Conservation (phyloP, 306 rosid species). For the Prinsepia uniflora region DNA sequence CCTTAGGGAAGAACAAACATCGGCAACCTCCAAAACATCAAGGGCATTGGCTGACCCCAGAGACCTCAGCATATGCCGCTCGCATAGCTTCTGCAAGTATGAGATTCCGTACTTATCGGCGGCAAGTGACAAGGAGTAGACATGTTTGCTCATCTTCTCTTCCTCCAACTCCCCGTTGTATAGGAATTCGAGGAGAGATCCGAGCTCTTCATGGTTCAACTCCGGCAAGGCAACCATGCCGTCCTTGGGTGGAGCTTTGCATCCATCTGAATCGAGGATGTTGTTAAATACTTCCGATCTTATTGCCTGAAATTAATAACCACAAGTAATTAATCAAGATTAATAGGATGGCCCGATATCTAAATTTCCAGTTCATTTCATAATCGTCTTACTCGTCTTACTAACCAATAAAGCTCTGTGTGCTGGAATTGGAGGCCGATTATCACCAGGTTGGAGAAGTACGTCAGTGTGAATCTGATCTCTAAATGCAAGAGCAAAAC, state of each 20-base stretch:
- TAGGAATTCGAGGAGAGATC: slow-evolving; percentile 60
- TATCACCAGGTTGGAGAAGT: slow-evolving; percentile 39
- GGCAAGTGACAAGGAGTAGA: slow-evolving; percentile 52
- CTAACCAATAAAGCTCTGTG: slow-evolving; percentile 60
- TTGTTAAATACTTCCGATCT: slow-evolving; percentile 77
- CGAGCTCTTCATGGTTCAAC: slow-evolving; percentile 53
- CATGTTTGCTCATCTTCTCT: slow-evolving; percentile 55
- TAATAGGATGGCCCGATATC: too few species aligned
- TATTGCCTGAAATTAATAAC: slow-evolving; percentile 39
- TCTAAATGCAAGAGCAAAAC: slow-evolving; percentile 47
- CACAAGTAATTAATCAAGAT: background rate
- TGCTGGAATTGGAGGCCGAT: slow-evolving; percentile 55
- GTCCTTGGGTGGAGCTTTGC: slow-evolving; percentile 47
- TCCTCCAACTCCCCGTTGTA: slow-evolving; percentile 48
- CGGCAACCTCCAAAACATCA: slow-evolving; percentile 58
- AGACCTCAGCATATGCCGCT: slow-evolving; percentile 41
- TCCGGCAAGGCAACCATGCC: slow-evolving; percentile 50
- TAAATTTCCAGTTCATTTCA: too few species aligned
- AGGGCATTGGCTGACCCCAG: slow-evolving; percentile 48
- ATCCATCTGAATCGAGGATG: slow-evolving; percentile 63
- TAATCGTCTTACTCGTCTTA: background rate
- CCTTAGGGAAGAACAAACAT: slow-evolving; percentile 41
- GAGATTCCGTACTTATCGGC: slow-evolving; percentile 75
- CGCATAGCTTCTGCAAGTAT: slow-evolving; percentile 55
- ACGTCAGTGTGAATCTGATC: slow-evolving; percentile 65